Evolutionary conservation across 257 asterid genomes (phyloP).

Genomic region (Solanum arcanum): DNA sequence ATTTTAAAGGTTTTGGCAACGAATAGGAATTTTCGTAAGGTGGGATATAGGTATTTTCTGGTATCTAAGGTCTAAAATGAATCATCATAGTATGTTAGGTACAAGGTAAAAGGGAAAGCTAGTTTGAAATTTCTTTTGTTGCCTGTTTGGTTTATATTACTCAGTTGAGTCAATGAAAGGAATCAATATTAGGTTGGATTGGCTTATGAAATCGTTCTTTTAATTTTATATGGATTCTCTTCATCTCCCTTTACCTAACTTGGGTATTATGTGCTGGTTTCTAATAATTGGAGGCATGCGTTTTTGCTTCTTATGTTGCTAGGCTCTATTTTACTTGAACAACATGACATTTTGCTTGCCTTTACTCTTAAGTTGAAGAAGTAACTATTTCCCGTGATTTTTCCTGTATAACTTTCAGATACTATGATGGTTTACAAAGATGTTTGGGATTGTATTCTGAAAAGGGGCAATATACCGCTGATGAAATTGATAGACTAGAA

Average conservation of each 20-base stretch:
- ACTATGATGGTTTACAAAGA: constrained; percentile 89
- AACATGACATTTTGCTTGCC: neutral
- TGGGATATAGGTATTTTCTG: neutral
- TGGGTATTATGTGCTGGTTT: neutral
- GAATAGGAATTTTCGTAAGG: neutral
- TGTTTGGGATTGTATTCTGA: constrained; percentile 60
- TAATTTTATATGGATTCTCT: neutral
- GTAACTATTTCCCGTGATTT: neutral
- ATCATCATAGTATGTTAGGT: neutral
- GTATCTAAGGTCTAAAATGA: neutral
- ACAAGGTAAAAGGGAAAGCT: neutral
- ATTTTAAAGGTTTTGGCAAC: neutral
- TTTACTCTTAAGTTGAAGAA: neutral
- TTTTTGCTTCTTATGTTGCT: neutral
- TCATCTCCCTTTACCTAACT: neutral
- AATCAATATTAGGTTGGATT: neutral
- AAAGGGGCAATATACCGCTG: constrained; percentile 57
- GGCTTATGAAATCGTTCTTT: neutral
- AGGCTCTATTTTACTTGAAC: neutral
- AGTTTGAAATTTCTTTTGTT: neutral
- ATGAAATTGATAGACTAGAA: constrained; percentile 57
- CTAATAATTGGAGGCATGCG: neutral
- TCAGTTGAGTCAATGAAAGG: neutral
- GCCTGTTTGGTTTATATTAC: neutral
- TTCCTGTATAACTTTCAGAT: constrained; percentile 25